Percentiles rank a stretch among this genome's conserved stretches.
Evolutionary conservation across 257 asterid genomes (phyloP).

Genomic region (Jacaranda mimosifolia): DNA sequence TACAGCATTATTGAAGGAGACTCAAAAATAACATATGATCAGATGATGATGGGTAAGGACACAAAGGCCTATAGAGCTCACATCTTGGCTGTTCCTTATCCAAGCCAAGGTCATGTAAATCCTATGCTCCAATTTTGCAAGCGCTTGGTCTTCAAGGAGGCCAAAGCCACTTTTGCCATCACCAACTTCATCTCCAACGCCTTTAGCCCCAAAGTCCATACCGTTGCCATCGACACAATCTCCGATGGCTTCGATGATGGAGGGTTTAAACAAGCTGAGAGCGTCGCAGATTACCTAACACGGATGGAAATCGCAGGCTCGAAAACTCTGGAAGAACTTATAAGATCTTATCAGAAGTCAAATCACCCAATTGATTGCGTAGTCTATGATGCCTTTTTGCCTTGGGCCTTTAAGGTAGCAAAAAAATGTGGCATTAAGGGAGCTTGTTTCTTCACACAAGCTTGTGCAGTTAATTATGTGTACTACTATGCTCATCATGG

Average conservation of each 20-base stretch:
- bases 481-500: constrained; percentile 63
- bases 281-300: constrained; percentile 47
- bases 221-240: constrained; percentile 53
- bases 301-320: constrained; percentile 52
- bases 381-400: constrained; percentile 74
- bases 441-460: constrained; percentile 75
- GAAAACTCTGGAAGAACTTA: constrained; percentile 51
- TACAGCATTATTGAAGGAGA: neutral
- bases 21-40: neutral
- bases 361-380: constrained; percentile 57
- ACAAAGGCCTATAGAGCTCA: constrained; percentile 43
- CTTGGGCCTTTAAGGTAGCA: constrained; percentile 78
- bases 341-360: constrained; percentile 36
- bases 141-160: constrained; percentile 63
- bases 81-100: constrained; percentile 72
- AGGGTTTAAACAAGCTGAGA: constrained; percentile 55
- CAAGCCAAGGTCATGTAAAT: constrained; percentile 92
- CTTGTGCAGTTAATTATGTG: constrained; percentile 74
- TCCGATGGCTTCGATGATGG: constrained; percentile 84
- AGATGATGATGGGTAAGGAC: constrained; percentile 40
- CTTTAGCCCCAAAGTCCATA: constrained; percentile 43
- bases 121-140: constrained; percentile 80
- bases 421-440: constrained; percentile 45
- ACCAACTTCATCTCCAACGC: constrained; percentile 67
- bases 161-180: constrained; percentile 62